Base-by-base conservation (phyloP, 176 grass and related monocot genomes). In the Oryza glumipatula region DNA sequence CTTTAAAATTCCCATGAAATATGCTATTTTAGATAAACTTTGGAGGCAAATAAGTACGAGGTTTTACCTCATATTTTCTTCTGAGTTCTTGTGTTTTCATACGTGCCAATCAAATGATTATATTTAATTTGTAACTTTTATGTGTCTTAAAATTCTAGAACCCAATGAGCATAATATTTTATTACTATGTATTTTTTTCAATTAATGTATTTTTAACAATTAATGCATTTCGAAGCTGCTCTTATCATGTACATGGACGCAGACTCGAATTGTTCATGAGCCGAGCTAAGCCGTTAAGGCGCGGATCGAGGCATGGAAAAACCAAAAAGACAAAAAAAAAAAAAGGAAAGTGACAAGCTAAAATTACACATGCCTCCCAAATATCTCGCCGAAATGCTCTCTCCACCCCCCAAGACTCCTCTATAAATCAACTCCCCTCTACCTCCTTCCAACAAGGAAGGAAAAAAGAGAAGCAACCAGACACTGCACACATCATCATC, bases 381-480 rank as follows among this genome's bases (percentile, higher is more conserved):
- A 90, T 67, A 78, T 88, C 69, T 90, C 60, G 79, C 48, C 80
- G 69, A 64, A 65, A 85, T 70, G 36, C 24, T 21, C 84, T 87
- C 77, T 69, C 75, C 80, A 70, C 67, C 81, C 39, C 30, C 32
- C 19, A 13, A 23, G 11, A 7, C 43, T 11, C 78, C 15, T 48
- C 88, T 87, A 85, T 78, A 90, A 87, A 86, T 19, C 2, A 7
- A 63, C 15, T 7, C 19, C 3, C 16, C 11, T 64, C 75, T 68
- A 9, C 14, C 56, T 24, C 47, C 47, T 77, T 80, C 78, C 83
- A 51, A 81, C 64, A 66, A 88, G 47, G 32, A 69, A 91, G 78
- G 88, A 83, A 83, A 48, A 0, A 45, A 14, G 24, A 21, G 23
- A 76, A 9, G 51, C 19, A 4, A 35, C 67, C 28, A 65, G 12